Evolutionary conservation across 2,329 filamentous ascomycete species (phyloP).

Genomic region (Beauveria pseudobassiana): DNA sequence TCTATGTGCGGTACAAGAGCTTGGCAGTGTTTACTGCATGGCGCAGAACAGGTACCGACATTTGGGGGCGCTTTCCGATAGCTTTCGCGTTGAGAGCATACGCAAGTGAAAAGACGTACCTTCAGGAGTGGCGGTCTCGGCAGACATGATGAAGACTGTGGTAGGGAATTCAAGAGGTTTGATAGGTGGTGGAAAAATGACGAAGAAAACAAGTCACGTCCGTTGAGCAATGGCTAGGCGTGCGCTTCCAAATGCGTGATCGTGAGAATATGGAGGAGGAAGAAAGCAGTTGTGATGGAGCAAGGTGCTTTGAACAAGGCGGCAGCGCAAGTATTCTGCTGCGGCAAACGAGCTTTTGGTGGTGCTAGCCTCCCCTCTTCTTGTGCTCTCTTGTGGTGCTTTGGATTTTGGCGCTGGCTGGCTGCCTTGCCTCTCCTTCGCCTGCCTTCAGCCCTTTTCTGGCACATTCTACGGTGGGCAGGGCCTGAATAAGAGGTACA

Average conservation of each 20-base stretch:
- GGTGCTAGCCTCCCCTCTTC: neutral
- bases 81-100: neutral
- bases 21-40: neutral
- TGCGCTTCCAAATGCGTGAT: neutral
- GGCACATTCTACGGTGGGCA: constrained; percentile 8
- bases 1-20: neutral
- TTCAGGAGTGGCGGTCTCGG: constrained; percentile 29
- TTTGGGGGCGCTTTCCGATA: neutral
- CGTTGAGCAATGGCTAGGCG: constrained; percentile 7
- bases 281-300: constrained; percentile 7
- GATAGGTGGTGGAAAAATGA: constrained; percentile 7
- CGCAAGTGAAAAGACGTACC: constrained; percentile 20
- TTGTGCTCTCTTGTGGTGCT: neutral
- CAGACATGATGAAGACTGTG: constrained; percentile 18
- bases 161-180: constrained; percentile 5
- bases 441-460: constrained; percentile 9
- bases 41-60: neutral
- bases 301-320: neutral
- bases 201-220: neutral
- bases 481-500: neutral
- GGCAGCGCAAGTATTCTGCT: neutral
- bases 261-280: neutral
- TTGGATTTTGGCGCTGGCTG: neutral
- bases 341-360: neutral
- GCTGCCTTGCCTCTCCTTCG: neutral